These are phyloP conservation scores for Monosporascus sp. DNA, from an alignment of 2,329 filamentous ascomycete genomes.

Conservation along the genomic window DNA sequence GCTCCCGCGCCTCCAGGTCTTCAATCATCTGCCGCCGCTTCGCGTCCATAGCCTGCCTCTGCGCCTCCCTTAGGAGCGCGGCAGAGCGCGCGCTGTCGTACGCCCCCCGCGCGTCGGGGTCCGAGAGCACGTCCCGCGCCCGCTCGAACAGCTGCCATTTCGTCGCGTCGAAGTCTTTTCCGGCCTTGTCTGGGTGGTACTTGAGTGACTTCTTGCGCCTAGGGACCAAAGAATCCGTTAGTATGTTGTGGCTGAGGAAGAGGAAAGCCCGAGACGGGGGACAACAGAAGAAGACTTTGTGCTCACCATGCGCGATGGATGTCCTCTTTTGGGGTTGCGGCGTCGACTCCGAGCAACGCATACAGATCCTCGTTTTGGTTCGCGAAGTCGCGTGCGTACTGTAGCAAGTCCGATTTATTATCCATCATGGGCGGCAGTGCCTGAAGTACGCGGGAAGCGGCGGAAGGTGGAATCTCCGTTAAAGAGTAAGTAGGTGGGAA, in stretches of 20 bases:
- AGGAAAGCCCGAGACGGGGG: too few species aligned
- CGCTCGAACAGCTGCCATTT: constrained; percentile 83
- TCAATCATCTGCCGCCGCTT: constrained; percentile 74
- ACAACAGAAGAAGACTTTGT: too few species aligned
- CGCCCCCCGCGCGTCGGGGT: constrained; percentile 62
- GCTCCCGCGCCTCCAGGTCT: constrained; percentile 76
- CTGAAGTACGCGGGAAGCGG: not conserved
- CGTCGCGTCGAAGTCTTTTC: constrained; percentile 66
- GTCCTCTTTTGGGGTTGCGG: constrained; percentile 61
- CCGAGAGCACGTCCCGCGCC: constrained; percentile 77
- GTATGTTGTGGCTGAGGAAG: not conserved
- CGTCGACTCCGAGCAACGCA: constrained; percentile 63
- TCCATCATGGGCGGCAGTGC: constrained; percentile 12
- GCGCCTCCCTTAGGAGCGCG: constrained; percentile 61
- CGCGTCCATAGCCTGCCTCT: constrained; percentile 69
- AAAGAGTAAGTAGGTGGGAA: not conserved
- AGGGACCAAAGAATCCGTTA: not conserved
- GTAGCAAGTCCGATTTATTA: constrained; percentile 43
- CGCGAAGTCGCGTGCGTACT: constrained; percentile 54
- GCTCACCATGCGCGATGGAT: constrained; percentile 75
- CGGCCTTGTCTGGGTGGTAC: constrained; percentile 90
- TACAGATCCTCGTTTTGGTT: constrained; percentile 69
- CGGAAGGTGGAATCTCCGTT: not conserved
- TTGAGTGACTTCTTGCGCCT: constrained; percentile 69
- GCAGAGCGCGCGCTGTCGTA: constrained; percentile 77